These are phyloP conservation scores for Lipomyces yamanashiensis DNA, from an alignment of 805 yeast genomes.

Conservation along the genomic window DNA sequence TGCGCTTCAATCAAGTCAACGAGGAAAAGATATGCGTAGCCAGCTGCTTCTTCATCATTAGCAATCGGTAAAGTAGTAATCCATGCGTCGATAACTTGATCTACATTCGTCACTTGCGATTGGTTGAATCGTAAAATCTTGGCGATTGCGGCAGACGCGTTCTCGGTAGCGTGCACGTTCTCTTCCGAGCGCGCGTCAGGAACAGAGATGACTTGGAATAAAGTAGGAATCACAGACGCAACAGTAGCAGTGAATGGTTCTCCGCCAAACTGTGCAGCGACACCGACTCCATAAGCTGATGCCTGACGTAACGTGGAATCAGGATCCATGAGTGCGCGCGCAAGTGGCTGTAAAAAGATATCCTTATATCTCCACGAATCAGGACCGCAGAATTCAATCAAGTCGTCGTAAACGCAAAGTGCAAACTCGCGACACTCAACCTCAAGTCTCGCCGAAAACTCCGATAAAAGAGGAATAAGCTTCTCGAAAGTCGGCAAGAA, in stretches of 20 bases:
- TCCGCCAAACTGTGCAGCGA: conserved; percentile 83
- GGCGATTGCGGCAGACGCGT: conserved; percentile 80
- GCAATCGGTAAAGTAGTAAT: conserved; percentile 77
- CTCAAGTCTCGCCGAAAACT: conserved; percentile 67
- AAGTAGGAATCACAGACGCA: conserved; percentile 70
- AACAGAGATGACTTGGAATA: conserved; percentile 70
- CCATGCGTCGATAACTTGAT: conserved; percentile 75
- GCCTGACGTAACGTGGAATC: conserved; percentile 68
- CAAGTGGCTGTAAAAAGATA: conserved; percentile 64
- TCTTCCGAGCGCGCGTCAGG: conserved; percentile 89
- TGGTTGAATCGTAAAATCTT: conserved; percentile 62
- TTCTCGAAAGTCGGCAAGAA: conserved; percentile 70
- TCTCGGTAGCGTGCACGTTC: conserved; percentile 84
- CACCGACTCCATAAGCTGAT: conserved; percentile 82
- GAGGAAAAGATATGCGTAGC: conserved; percentile 77
- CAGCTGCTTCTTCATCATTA: conserved; percentile 87
- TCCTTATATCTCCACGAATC: conserved; percentile 67
- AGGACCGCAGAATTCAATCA: conserved; percentile 79
- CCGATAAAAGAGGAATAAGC: conserved; percentile 64
- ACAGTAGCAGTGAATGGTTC: conserved; percentile 63
- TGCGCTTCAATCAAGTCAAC: conserved; percentile 69
- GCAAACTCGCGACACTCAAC: conserved; percentile 76
- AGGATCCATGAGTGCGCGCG: conserved; percentile 57
- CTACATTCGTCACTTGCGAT: conserved; percentile 58
- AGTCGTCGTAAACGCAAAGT: conserved; percentile 75